Conservation (phyloP, 2,329 filamentous ascomycete genomes). For the Fusarium denticulatum region DNA sequence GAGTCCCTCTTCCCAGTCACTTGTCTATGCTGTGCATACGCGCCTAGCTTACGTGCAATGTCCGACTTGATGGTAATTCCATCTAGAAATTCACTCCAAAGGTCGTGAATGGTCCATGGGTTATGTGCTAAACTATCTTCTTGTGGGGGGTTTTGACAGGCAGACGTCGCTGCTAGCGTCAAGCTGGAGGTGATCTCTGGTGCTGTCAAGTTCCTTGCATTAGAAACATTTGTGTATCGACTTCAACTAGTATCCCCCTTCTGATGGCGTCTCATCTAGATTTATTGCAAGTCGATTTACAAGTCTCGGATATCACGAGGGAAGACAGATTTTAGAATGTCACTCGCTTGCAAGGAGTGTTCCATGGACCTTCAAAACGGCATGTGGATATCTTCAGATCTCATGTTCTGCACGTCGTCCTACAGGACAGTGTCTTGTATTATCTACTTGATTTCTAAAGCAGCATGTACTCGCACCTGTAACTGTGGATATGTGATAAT, state of each 20-base stretch:
- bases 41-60: not conserved
- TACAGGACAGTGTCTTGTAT: constrained; percentile 12
- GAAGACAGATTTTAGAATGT: constrained; percentile 1
- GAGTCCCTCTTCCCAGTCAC: constrained; percentile 3
- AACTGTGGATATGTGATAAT: constrained; percentile 25
- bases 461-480: not conserved
- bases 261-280: constrained; percentile 13
- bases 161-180: constrained; percentile 31
- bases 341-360: constrained; percentile 8
- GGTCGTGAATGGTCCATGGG: constrained; percentile 7
- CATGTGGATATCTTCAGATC: constrained; percentile 21
- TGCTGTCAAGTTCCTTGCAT: constrained; percentile 1
- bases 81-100: not conserved
- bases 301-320: constrained; percentile 8
- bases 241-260: not conserved
- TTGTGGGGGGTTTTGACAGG: constrained; percentile 18
- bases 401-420: not conserved
- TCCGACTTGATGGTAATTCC: constrained; percentile 4
- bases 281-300: constrained; percentile 13
- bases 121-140: constrained; percentile 22
- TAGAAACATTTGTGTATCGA: not conserved
- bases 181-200: constrained; percentile 1
- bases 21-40: constrained; percentile 3
- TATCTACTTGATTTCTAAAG: constrained; percentile 12
- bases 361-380: constrained; percentile 17